Evolutionary conservation across 306 rosid genomes (phyloP).

Genomic region (Cucumis cinereus): DNA sequence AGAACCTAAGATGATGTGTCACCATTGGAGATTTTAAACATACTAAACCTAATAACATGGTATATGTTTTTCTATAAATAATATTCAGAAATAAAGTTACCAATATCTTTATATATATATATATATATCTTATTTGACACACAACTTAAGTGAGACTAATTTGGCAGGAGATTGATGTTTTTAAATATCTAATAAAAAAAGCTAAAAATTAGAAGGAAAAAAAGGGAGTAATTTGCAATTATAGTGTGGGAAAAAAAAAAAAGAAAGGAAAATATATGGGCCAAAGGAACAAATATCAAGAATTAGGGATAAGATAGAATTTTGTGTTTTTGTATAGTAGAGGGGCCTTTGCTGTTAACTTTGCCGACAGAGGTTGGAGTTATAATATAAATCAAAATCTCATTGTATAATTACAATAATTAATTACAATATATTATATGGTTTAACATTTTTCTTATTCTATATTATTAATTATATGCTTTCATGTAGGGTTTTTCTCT

Average conservation of each 20-base stretch:
- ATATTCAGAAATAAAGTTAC: too few relatives aligned
- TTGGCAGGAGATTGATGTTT: not conserved
- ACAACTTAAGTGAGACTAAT: too few relatives aligned
- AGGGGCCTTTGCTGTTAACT: constrained; percentile 21
- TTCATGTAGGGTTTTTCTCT: not conserved
- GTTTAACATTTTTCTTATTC: not conserved
- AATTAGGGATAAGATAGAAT: not conserved
- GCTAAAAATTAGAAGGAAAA: not conserved
- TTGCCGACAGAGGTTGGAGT: constrained; percentile 28
- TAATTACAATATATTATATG: not conserved
- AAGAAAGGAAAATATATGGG: not conserved
- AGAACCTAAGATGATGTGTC: too few relatives aligned
- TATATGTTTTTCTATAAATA: too few relatives aligned
- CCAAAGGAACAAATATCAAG: not conserved
- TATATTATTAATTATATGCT: not conserved
- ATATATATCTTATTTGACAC: too few relatives aligned
- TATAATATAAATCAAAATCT: not conserved
- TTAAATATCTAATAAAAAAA: not conserved
- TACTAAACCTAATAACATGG: too few relatives aligned
- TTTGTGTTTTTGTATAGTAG: not conserved
- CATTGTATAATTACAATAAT: not conserved
- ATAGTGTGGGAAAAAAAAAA: not conserved
- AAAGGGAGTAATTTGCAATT: not conserved
- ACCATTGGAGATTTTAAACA: too few relatives aligned
- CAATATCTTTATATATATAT: too few relatives aligned